These are phyloP conservation scores for Xerocomellus intermedius DNA, from an alignment of 768 basidiomycete species.

Conservation along the genomic window DNA sequence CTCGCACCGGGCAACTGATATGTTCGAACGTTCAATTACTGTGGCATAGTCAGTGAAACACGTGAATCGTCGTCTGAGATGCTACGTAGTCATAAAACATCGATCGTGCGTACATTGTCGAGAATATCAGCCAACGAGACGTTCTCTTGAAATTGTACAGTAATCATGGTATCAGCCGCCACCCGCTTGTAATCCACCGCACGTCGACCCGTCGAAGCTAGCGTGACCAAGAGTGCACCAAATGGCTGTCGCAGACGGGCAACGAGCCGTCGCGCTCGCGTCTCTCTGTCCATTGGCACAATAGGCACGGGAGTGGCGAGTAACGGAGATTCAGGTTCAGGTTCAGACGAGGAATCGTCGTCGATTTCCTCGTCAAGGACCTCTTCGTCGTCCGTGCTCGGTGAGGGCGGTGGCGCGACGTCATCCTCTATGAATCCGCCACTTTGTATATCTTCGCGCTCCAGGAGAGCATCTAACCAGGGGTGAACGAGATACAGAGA, in stretches of 20 bases:
- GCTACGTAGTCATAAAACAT: too few relatives aligned
- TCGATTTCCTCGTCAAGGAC: neutral
- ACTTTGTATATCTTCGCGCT: neutral
- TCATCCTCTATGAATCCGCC: neutral
- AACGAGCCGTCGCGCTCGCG: neutral
- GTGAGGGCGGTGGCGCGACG: neutral
- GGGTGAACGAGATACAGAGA: constrained; percentile 3
- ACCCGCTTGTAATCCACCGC: constrained; percentile 4
- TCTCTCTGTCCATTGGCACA: neutral
- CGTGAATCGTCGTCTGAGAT: too few relatives aligned
- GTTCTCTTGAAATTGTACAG: too few relatives aligned
- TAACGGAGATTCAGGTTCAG: neutral
- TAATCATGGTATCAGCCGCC: neutral
- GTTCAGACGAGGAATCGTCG: too few relatives aligned
- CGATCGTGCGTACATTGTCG: too few relatives aligned
- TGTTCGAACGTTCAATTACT: too few relatives aligned
- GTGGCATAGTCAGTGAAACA: too few relatives aligned
- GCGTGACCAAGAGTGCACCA: neutral
- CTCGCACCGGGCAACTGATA: too few relatives aligned
- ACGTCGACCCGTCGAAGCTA: neutral
- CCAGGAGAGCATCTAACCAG: neutral
- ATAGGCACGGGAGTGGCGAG: too few relatives aligned
- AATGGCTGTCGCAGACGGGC: neutral
- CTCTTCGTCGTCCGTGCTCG: neutral
- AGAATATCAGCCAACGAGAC: too few relatives aligned